These are phyloP conservation scores for Colletotrichum cuscutae DNA, from an alignment of 2,329 filamentous ascomycete species.

Conservation along the genomic window DNA sequence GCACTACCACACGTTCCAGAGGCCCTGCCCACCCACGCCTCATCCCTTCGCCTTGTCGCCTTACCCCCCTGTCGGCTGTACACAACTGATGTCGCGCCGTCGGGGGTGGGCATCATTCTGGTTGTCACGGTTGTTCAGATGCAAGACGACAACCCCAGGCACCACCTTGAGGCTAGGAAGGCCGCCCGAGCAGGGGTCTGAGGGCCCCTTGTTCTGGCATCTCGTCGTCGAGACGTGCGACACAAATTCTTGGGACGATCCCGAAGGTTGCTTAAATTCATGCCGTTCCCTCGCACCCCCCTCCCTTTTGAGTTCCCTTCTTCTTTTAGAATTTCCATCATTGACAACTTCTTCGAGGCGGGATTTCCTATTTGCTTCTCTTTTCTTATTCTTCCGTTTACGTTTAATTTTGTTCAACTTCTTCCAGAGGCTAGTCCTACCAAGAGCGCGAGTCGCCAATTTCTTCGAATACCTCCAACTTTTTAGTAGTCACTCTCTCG, in stretches of 20 bases:
- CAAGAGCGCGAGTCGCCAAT: constrained; percentile 59
- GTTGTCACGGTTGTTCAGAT: constrained; percentile 15
- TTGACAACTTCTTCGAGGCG: constrained; percentile 28
- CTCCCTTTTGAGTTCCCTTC: constrained; percentile 43
- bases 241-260: constrained; percentile 47
- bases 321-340: constrained; percentile 8
- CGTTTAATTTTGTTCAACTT: constrained; percentile 36
- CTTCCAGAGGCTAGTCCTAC: constrained; percentile 60
- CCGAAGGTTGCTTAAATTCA: constrained; percentile 53
- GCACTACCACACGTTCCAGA: background rate
- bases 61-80: background rate
- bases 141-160: constrained; percentile 10
- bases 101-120: background rate
- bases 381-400: constrained; percentile 40
- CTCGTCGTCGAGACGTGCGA: background rate
- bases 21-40: constrained; percentile 19
- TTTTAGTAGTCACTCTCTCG: constrained; percentile 40
- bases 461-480: constrained; percentile 17
- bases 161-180: background rate
- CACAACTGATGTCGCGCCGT: constrained; percentile 11
- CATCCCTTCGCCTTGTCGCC: constrained; percentile 8
- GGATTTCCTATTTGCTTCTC: constrained; percentile 37
- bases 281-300: constrained; percentile 43
- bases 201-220: constrained; percentile 35
- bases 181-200: constrained; percentile 42